Base-by-base conservation (phyloP, 2,329 filamentous ascomycete genomes). In the Penicillium sp. region DNA sequence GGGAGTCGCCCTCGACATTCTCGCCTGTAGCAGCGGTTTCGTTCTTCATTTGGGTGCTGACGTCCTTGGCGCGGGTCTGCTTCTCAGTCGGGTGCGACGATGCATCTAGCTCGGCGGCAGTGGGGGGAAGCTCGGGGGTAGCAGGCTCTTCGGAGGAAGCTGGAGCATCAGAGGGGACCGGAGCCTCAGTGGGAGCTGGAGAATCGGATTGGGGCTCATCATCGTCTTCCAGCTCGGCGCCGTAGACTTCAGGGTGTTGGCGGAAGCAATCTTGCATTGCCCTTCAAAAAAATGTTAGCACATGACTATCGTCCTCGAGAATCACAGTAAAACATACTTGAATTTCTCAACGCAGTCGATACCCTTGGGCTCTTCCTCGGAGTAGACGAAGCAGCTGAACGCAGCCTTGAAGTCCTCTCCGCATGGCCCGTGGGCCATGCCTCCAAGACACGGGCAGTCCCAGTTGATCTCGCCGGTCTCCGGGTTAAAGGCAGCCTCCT, bases 391-490 rank as follows among this genome's bases (percentile, higher is more conserved):
- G 79, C 94, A 99, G 83, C 91, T 96, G 69, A 99, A 99, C 0
- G 94, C 94, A 25, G 87, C 87, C 80, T 88, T 91, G 83, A 99
- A 99, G 69, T 97, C 87, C 72, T 95, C 90, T 45, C 94, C 94
- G 72, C 94, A 99, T 51, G 94, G 94, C 0, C 94, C 94, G 70
- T 96, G 79, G 8, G 94, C 94, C 94, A 99, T 99, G 50, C 94
- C 94, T 46, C 94, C 94, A 33, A 99, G 80, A 74, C 94, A 99
- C 16, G 94, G 94, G 76, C 94, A 99, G 73, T 97, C 94, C 94
- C 94, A 99, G 82, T 99, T 99, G 78, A 99, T 99, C 82, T 99
- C 94, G 65, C 94, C 94, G 10, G 94, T 99, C 79, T 97, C 94
- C 3, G 92, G 91, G 76, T 99, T 96, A 80, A 97, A 99, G 1